Evolutionary conservation across 2,329 filamentous ascomycete species (phyloP), one percentile per base, ranked within the genome.

Genomic region (Aspergillus latus): DNA sequence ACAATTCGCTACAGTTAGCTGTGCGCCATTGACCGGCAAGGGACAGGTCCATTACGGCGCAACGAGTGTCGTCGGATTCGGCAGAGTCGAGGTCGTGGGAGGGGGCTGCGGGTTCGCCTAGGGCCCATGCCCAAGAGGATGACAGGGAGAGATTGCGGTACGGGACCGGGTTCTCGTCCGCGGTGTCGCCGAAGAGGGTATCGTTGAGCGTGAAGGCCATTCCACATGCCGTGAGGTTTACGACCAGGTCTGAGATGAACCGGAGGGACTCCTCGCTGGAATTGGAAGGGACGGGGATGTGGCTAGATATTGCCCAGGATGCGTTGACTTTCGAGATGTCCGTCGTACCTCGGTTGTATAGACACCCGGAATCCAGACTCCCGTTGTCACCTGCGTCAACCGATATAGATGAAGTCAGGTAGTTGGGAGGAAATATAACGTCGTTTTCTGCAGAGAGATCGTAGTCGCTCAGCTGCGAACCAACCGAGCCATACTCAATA

Each of bases 61-160:
- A 89, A 52, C 83, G 81, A 50, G 78, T 73, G 30, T 49, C 46
- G n/a, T n/a, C 29, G 71, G 43, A 42, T 68, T 32, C 72, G 64
- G 34, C 60, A 7, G 53, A 43, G 16, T 71, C 65, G 6, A 60
- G 55, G 5, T 68, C 60, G 15, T 64, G 64, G 5, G 63, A 58
- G 9, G 66, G 60, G 3, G 76, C 76, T 32, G 69, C 64, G 1
- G 86, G 86, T 67, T 88, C 77, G 9, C 77, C 76, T 0, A 75
- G 68, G 1, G 78, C 81, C 84, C 85, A 88, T 16, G 83, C 80
- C 84, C 86, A 88, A 7, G 83, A 74, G 0, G 80, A 74, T 10
- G 76, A 77, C 44, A 78, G 71, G 1, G 79, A 78, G 57, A 82
- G 79, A 48, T 76, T 75, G 57, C 76, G 74, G 66, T 87, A 86